These are phyloP conservation scores for Parachaetomium inaequale DNA, from an alignment of 495 filamentous ascomycete species.

Conservation along the genomic window DNA sequence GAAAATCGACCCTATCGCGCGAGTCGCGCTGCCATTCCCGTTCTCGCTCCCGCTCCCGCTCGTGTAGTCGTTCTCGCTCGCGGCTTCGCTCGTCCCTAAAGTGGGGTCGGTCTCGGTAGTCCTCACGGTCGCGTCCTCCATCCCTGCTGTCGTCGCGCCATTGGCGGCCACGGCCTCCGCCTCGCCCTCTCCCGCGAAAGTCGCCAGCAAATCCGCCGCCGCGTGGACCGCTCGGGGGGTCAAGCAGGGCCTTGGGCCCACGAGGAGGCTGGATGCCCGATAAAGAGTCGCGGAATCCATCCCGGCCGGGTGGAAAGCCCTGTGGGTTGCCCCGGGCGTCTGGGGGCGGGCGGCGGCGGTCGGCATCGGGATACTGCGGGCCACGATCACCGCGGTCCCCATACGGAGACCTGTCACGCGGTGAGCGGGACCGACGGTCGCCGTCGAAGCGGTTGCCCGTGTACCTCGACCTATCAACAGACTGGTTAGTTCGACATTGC, in stretches of 20 bases:
- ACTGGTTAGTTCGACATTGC: neutral
- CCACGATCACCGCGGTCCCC: constrained; percentile 44
- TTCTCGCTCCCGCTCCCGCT: constrained; percentile 25
- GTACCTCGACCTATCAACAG: constrained; percentile 44
- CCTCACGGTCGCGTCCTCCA: constrained; percentile 57
- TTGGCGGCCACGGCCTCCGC: constrained; percentile 42
- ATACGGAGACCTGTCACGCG: constrained; percentile 55
- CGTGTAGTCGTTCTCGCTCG: constrained; percentile 34
- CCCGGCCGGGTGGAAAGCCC: constrained; percentile 48
- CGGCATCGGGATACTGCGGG: constrained; percentile 46
- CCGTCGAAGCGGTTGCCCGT: constrained; percentile 43
- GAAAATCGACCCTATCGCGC: constrained; percentile 42
- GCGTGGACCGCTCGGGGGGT: constrained; percentile 58
- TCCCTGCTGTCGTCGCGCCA: constrained; percentile 60
- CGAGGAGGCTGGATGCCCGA: constrained; percentile 55
- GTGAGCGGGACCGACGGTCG: constrained; percentile 50
- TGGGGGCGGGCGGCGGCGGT: constrained; percentile 46
- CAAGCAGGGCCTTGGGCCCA: constrained; percentile 66
- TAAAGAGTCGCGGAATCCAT: constrained; percentile 44
- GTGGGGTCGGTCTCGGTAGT: constrained; percentile 48
- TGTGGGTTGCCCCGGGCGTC: constrained; percentile 48
- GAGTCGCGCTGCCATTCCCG: constrained; percentile 27
- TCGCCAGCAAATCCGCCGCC: constrained; percentile 48
- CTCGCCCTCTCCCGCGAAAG: constrained; percentile 39
- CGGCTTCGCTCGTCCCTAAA: constrained; percentile 47